These are phyloP conservation scores for Macrophomina tecta DNA, from an alignment of 2,329 filamentous ascomycete species.

Conservation along the genomic window DNA sequence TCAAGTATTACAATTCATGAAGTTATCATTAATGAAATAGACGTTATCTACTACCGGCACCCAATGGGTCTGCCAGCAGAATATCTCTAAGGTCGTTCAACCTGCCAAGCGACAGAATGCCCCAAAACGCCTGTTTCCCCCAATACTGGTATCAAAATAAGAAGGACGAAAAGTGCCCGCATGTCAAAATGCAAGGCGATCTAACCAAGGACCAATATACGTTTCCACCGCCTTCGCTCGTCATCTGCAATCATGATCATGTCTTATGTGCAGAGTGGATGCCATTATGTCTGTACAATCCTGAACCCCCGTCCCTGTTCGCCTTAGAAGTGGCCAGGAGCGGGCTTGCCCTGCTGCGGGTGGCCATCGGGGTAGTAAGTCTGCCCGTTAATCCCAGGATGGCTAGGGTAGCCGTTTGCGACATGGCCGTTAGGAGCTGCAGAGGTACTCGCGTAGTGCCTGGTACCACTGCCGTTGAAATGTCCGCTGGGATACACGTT, in stretches of 20 bases:
- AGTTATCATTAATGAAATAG: too few relatives aligned
- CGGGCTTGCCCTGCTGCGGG: conserved; percentile 12
- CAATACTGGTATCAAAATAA: conserved; percentile 19
- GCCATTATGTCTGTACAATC: not conserved
- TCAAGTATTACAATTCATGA: too few relatives aligned
- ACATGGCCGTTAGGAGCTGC: conserved; percentile 7
- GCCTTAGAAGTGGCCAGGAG: not conserved
- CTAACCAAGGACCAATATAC: not conserved
- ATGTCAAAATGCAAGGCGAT: not conserved
- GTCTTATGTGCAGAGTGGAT: not conserved
- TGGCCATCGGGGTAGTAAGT: conserved; percentile 29
- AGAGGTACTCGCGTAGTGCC: conserved; percentile 8
- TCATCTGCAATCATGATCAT: conserved; percentile 1
- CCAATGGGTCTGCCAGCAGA: not conserved
- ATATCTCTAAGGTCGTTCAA: not conserved
- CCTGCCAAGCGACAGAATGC: not conserved
- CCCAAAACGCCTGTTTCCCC: not conserved
- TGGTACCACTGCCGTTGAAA: conserved; percentile 14
- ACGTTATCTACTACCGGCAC: not conserved
- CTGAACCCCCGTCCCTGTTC: too few relatives aligned
- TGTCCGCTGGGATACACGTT: conserved; percentile 25
- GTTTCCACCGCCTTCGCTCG: not conserved
- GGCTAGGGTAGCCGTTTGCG: conserved; percentile 3
- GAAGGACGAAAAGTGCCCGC: not conserved
- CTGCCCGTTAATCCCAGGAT: conserved; percentile 18